Conservation (phyloP, 305 asterid species). For the Striga hermonthica region DNA sequence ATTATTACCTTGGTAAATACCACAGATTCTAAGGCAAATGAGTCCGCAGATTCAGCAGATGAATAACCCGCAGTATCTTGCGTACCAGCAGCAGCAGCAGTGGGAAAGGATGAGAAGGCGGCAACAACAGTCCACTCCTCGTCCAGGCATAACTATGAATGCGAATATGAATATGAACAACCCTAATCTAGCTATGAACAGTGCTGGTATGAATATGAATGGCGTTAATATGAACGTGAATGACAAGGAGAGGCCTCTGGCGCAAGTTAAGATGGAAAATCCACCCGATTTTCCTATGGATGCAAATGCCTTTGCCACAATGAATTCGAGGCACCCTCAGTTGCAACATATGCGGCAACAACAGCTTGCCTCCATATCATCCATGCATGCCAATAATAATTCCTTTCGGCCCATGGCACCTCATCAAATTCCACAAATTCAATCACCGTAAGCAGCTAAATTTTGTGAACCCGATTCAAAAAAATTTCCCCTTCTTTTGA, state of each 20-base stretch:
- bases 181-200: too few relatives aligned
- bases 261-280: constrained; percentile 88
- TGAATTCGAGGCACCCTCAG: constrained; percentile 62
- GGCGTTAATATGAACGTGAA: constrained; percentile 32
- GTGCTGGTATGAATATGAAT: too few relatives aligned
- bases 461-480: neutral
- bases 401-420: constrained; percentile 66
- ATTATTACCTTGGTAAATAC: too few relatives aligned
- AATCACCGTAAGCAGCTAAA: constrained; percentile 57
- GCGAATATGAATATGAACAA: constrained; percentile 31
- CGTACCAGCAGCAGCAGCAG: constrained; percentile 77
- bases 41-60: constrained; percentile 74
- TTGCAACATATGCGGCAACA: constrained; percentile 64
- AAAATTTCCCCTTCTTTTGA: neutral
- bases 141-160: constrained; percentile 53
- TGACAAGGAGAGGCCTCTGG: constrained; percentile 79
- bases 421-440: constrained; percentile 76
- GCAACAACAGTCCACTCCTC: constrained; percentile 71
- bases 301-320: constrained; percentile 50
- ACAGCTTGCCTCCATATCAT: constrained; percentile 67
- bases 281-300: constrained; percentile 74
- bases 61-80: constrained; percentile 54
- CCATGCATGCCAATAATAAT: constrained; percentile 56
- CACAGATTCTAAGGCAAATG: constrained; percentile 74
- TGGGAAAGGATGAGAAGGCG: constrained; percentile 74